phyloP scores from a whole-genome alignment of 1,284 basidiomycete genomes.

The Tilletia setariae region DNA sequence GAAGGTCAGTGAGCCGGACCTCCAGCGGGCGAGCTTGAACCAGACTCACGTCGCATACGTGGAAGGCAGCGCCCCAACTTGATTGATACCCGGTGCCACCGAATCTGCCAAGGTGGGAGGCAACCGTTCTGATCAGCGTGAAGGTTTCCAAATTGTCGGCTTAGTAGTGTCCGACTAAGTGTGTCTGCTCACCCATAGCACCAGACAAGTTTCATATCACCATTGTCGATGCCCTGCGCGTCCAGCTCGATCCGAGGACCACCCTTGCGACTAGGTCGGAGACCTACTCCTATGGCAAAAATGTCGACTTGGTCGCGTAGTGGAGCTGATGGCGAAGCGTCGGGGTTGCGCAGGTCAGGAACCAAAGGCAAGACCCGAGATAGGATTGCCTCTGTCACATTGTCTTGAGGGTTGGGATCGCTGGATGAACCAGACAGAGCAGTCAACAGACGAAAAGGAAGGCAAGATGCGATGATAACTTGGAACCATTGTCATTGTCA shows the following conservation, averaged over 20 bases:
- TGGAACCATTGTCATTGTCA: neutral
- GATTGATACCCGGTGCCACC: constrained; percentile 17
- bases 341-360: constrained; percentile 12
- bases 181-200: constrained; percentile 8
- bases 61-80: constrained; percentile 11
- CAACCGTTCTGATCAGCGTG: no score
- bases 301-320: constrained; percentile 14
- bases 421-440: neutral
- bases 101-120: no score
- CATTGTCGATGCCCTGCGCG: neutral
- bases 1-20: neutral
- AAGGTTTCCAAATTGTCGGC: no score
- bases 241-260: constrained; percentile 18
- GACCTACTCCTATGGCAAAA: constrained; percentile 18
- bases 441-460: neutral
- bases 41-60: neutral
- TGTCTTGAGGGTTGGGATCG: neutral
- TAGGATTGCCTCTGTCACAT: constrained; percentile 2
- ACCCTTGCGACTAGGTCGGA: constrained; percentile 16
- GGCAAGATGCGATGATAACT: neutral
- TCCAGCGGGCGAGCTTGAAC: neutral
- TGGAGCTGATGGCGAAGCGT: neutral
- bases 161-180: no score
- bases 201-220: neutral
- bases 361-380: neutral